Conservation (phyloP, 1,284 basidiomycete species). For the Leccinum fallax region DNA sequence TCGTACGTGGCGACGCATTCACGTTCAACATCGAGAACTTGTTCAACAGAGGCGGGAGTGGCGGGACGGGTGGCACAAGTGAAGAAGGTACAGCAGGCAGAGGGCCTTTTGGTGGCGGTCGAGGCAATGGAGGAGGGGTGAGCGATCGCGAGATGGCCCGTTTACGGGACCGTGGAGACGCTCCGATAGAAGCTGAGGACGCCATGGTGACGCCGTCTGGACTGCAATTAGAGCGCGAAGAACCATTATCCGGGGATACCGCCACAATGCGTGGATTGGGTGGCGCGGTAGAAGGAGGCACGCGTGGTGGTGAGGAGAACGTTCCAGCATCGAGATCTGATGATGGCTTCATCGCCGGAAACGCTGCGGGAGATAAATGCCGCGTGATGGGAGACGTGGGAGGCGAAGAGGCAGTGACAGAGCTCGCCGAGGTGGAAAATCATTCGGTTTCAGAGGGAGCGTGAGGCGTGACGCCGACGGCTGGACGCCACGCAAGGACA, state of each 20-base stretch:
- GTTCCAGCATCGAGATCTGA: background rate
- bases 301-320: background rate
- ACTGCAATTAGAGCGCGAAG: background rate
- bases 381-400: conserved; percentile 14
- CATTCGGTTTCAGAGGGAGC: conserved; percentile 30
- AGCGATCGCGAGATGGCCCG: conserved; percentile 29
- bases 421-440: conserved; percentile 10
- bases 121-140: conserved; percentile 28
- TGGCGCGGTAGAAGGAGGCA: conserved; percentile 5
- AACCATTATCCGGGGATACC: conserved; percentile 4
- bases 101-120: conserved; percentile 34
- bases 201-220: background rate
- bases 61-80: conserved; percentile 15
- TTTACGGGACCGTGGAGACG: conserved; percentile 22
- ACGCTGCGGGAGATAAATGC: conserved; percentile 13
- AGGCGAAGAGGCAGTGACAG: conserved; percentile 9
- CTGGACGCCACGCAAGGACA: conserved; percentile 19
- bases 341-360: conserved; percentile 1
- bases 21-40: conserved; percentile 14
- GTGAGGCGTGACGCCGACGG: conserved; percentile 27
- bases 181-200: conserved; percentile 8
- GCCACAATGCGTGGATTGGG: conserved; percentile 9
- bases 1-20: conserved; percentile 6
- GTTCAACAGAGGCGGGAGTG: conserved; percentile 24
- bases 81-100: conserved; percentile 32